A percentile compares a stretch with the other conserved stretches of the same genome.
These are phyloP conservation scores for Curvularia verruculosa DNA, from an alignment of 2,329 filamentous ascomycete species.

Conservation along the genomic window DNA sequence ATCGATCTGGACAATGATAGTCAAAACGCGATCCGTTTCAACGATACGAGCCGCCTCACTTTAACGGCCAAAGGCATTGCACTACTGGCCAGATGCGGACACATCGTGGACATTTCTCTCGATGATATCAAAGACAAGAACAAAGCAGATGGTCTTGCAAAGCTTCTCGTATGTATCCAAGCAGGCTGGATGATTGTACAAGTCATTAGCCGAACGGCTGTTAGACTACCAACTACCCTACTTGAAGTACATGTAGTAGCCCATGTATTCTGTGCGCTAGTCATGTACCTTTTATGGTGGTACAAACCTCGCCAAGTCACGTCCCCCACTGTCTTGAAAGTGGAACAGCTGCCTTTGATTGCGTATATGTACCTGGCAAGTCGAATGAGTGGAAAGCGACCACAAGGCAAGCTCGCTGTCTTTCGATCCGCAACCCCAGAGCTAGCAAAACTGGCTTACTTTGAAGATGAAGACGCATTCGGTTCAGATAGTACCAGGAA, in stretches of 20 bases:
- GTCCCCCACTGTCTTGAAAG: conserved; percentile 9
- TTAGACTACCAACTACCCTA: conserved; percentile 52
- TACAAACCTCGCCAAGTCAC: conserved; percentile 34
- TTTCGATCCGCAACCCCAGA: conserved; percentile 6
- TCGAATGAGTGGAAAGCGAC: conserved; percentile 15
- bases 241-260: conserved; percentile 68
- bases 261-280: conserved; percentile 36
- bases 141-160: conserved; percentile 26
- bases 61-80: conserved; percentile 4
- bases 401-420: conserved; percentile 3
- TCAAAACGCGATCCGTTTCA: not conserved
- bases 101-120: conserved; percentile 1
- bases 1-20: conserved; percentile 11
- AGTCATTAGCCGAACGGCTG: conserved; percentile 20
- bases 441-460: not conserved
- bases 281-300: conserved; percentile 42
- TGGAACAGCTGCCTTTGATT: conserved; percentile 5
- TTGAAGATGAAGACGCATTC: not conserved
- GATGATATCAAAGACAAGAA: conserved; percentile 28
- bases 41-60: not conserved
- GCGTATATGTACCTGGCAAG: conserved; percentile 29
- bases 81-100: conserved; percentile 3
- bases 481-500: not conserved
- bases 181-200: conserved; percentile 39
- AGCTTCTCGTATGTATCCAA: conserved; percentile 31